A percentile compares a stretch with the other conserved stretches of the same genome.
Conservation (phyloP, 352 stramenopile genomes). For the Pythium dissimile region DNA sequence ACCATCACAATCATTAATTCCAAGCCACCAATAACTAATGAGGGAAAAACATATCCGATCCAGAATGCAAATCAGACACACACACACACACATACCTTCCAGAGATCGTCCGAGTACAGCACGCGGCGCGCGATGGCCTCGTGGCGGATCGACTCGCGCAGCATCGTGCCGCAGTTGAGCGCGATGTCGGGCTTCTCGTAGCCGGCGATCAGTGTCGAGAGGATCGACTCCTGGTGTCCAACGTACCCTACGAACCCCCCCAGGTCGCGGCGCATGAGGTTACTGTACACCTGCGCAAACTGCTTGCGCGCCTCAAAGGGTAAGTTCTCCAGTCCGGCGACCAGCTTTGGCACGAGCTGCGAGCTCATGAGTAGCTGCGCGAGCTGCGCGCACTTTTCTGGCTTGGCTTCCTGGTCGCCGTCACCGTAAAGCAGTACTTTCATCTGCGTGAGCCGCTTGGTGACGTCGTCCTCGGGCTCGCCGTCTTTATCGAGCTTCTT, state of each 20-base stretch:
- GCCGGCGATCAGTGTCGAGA: constrained; percentile 73
- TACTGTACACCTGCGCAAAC: constrained; percentile 87
- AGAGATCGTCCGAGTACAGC: constrained; percentile 77
- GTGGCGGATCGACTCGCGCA: constrained; percentile 87
- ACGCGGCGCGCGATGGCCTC: constrained; percentile 70
- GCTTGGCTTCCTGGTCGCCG: constrained; percentile 70
- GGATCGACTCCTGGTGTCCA: constrained; percentile 56
- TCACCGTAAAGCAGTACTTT: constrained; percentile 83
- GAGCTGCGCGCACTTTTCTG: constrained; percentile 79
- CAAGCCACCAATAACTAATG: too few species aligned
- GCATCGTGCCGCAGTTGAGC: constrained; percentile 88
- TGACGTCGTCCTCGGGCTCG: constrained; percentile 56
- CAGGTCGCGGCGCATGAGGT: constrained; percentile 86
- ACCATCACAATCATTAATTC: neutral
- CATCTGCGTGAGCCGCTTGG: constrained; percentile 84
- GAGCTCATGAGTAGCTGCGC: constrained; percentile 65
- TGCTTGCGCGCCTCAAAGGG: constrained; percentile 87
- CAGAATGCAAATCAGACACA: too few species aligned
- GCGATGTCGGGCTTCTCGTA: constrained; percentile 88
- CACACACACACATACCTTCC: constrained; percentile 38
- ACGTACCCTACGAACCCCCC: constrained; percentile 82
- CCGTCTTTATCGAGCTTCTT: constrained; percentile 65
- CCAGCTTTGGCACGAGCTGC: constrained; percentile 67
- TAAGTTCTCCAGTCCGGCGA: constrained; percentile 60
- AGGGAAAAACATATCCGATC: too few species aligned